These are phyloP conservation scores for Moniliophthora roreri DNA, from an alignment of 1,284 basidiomycete genomes.

Conservation along the genomic window DNA sequence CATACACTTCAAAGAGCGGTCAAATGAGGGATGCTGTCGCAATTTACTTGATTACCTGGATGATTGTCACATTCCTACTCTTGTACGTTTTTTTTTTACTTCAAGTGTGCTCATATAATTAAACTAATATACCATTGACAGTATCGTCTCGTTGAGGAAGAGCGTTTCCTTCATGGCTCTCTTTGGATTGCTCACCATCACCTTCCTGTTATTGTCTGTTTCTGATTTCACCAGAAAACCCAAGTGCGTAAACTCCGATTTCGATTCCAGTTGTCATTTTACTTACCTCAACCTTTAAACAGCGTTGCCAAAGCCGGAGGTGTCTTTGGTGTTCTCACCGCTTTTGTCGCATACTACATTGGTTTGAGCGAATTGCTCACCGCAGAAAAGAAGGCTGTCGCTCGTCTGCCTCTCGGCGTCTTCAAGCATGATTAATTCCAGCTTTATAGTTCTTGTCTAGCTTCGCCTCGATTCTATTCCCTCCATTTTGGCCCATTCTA, in stretches of 20 bases:
- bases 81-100: constrained; percentile 38
- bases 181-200: constrained; percentile 71
- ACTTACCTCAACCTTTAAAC: background rate
- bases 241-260: constrained; percentile 21
- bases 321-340: constrained; percentile 67
- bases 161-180: constrained; percentile 66
- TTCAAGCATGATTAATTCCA: constrained; percentile 20
- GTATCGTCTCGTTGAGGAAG: constrained; percentile 64
- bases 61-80: constrained; percentile 66
- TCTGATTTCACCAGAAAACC: constrained; percentile 36
- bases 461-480: background rate
- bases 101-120: constrained; percentile 53
- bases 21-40: constrained; percentile 62
- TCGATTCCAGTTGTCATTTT: background rate
- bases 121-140: constrained; percentile 32
- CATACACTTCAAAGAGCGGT: constrained; percentile 37
- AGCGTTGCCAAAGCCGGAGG: constrained; percentile 38
- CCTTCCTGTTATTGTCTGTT: constrained; percentile 58
- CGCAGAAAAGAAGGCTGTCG: constrained; percentile 44
- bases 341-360: constrained; percentile 68
- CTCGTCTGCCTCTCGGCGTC: constrained; percentile 50
- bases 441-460: background rate
- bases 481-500: background rate
- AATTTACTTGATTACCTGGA: constrained; percentile 70
- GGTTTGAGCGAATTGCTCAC: constrained; percentile 60